phyloP scores from a whole-genome alignment of 2,329 filamentous ascomycete species.

The Ascochyta lentis region DNA sequence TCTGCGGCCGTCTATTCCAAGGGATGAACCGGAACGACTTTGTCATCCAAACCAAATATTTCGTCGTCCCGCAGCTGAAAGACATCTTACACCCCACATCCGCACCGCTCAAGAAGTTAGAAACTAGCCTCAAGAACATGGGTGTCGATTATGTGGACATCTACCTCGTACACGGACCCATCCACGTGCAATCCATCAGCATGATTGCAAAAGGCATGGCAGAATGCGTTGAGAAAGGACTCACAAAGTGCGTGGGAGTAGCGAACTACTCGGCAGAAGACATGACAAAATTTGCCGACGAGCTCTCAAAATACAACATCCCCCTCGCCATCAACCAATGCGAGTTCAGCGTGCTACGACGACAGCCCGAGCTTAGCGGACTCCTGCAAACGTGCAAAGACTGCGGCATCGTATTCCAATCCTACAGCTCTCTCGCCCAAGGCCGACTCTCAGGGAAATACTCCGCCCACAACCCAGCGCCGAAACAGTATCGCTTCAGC shows the following conservation, averaged over 20 bases:
- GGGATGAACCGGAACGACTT: slow-evolving; percentile 43
- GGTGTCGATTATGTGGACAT: slow-evolving; percentile 52
- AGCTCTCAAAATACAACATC: slow-evolving; percentile 22
- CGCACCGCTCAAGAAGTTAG: slow-evolving; percentile 47
- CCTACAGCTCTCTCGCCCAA: slow-evolving; percentile 52
- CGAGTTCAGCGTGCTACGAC: slow-evolving; percentile 54
- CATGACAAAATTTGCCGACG: slow-evolving; percentile 19
- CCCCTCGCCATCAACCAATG: slow-evolving; percentile 55
- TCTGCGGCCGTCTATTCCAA: slow-evolving; percentile 51
- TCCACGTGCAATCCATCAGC: slow-evolving; percentile 50
- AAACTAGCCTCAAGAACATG: slow-evolving; percentile 48
- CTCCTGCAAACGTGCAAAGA: slow-evolving; percentile 46
- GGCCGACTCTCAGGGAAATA: slow-evolving; percentile 44
- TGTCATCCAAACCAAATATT: slow-evolving; percentile 53
- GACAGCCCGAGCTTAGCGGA: slow-evolving; percentile 50
- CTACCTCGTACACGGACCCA: slow-evolving; percentile 54
- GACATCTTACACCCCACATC: slow-evolving; percentile 43
- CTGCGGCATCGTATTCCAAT: slow-evolving; percentile 53
- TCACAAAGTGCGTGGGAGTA: slow-evolving; percentile 53
- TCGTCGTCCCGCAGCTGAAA: slow-evolving; percentile 43
- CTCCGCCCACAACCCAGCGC: slow-evolving; percentile 47
- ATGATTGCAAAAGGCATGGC: slow-evolving; percentile 52
- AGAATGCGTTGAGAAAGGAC: slow-evolving; percentile 52
- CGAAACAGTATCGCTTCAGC: slow-evolving; percentile 47
- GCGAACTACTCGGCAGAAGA: slow-evolving; percentile 49